Conservation (phyloP, 805 yeast genomes). For the Saccharomycopsis selenospora region DNA sequence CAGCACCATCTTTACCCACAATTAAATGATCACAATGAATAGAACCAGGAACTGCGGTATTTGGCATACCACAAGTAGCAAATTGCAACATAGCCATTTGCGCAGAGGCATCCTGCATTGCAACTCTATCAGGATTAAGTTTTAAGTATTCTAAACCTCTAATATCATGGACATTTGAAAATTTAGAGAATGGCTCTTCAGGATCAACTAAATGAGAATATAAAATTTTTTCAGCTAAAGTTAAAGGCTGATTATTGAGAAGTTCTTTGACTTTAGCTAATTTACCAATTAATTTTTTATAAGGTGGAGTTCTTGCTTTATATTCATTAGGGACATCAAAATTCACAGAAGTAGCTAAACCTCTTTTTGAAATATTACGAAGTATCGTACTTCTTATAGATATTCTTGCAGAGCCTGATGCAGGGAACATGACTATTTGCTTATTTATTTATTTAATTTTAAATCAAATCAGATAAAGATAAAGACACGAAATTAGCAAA, state of each 20-base stretch:
- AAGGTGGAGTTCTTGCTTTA: slow-evolving; percentile 79
- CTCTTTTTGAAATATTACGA: not conserved
- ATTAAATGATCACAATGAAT: slow-evolving; percentile 98
- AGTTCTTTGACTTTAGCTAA: slow-evolving; percentile 57
- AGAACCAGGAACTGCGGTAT: slow-evolving; percentile 88
- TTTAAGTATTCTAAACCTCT: slow-evolving; percentile 90
- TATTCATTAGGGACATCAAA: slow-evolving; percentile 50
- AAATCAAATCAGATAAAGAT: not conserved
- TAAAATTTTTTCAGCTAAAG: slow-evolving; percentile 89
- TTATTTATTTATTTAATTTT: too few species aligned
- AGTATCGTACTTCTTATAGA: not conserved
- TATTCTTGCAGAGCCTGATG: not conserved
- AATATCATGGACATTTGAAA: slow-evolving; percentile 51
- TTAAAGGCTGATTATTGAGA: slow-evolving; percentile 67
- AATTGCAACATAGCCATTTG: slow-evolving; percentile 98
- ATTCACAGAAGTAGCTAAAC: not conserved
- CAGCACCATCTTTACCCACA: slow-evolving; percentile 93
- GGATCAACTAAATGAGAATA: slow-evolving; percentile 91
- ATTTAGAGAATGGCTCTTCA: slow-evolving; percentile 32
- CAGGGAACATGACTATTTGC: not conserved
- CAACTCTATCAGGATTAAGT: slow-evolving; percentile 94
- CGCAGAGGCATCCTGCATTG: slow-evolving; percentile 99
- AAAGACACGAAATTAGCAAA: not conserved
- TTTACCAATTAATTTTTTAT: slow-evolving; percentile 61
- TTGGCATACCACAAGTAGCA: slow-evolving; percentile 90